phyloP scores from a whole-genome alignment of 306 rosid genomes.

The Pterocarpus santalinus region DNA sequence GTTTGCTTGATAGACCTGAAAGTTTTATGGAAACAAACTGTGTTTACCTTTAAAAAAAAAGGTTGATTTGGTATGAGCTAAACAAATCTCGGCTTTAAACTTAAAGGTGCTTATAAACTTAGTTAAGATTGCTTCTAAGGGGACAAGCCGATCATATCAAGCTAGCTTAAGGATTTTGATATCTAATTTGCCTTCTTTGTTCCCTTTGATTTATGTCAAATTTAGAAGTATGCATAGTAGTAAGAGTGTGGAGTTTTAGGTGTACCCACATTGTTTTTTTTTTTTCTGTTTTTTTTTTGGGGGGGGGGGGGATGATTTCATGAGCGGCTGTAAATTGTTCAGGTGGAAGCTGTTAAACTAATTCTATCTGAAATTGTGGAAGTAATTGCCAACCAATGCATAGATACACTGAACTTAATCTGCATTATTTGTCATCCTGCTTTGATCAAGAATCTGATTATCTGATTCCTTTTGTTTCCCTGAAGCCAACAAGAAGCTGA shows the following conservation, averaged over 20 bases:
- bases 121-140: background rate
- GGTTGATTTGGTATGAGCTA: background rate
- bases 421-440: constrained; percentile 22
- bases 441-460: constrained; percentile 50
- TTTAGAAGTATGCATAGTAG: background rate
- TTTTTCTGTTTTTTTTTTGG: too few species aligned
- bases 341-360: constrained; percentile 11
- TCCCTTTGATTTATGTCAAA: constrained; percentile 11
- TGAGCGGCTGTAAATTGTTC: background rate
- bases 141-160: background rate
- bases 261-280: background rate
- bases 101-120: constrained; percentile 1
- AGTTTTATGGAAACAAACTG: background rate
- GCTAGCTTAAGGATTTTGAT: background rate
- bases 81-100: background rate
- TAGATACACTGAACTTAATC: background rate
- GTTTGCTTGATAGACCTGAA: background rate
- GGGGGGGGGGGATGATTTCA: too few species aligned
- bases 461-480: constrained; percentile 49
- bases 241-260: background rate
- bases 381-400: constrained; percentile 1
- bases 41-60: background rate
- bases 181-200: background rate
- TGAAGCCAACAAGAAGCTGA: constrained; percentile 75
- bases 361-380: constrained; percentile 18